Conservation (phyloP, 2,329 filamentous ascomycete genomes). For the Cladosporium austrohemisphaericum region DNA sequence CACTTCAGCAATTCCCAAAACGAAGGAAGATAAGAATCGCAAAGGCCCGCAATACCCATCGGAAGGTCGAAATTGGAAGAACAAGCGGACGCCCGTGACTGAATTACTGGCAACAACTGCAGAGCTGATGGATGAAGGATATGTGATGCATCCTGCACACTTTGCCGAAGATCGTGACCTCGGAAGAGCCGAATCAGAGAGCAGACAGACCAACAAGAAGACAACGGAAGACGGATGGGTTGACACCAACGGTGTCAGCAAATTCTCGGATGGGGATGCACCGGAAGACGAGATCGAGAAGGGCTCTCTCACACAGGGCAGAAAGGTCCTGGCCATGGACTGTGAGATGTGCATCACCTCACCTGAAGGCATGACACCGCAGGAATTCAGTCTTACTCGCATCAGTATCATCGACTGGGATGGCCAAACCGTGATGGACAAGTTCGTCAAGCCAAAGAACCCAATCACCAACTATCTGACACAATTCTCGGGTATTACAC, state of each 20-base stretch:
- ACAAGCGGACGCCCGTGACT: slow-evolving; percentile 76
- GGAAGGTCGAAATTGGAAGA: slow-evolving; percentile 64
- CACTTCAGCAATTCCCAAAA: slow-evolving; percentile 65
- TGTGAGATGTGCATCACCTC: slow-evolving; percentile 97
- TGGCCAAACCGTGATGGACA: slow-evolving; percentile 75
- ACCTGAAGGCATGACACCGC: slow-evolving; percentile 43
- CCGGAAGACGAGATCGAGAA: slow-evolving; percentile 69
- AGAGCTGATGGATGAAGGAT: slow-evolving; percentile 79
- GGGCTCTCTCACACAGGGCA: slow-evolving; percentile 79
- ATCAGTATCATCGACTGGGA: slow-evolving; percentile 87
- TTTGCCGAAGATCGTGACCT: slow-evolving; percentile 57
- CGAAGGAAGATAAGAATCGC: slow-evolving; percentile 61
- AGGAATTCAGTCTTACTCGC: slow-evolving; percentile 77
- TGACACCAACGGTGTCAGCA: slow-evolving; percentile 63
- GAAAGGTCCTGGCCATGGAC: slow-evolving; percentile 76
- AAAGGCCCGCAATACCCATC: slow-evolving; percentile 59
- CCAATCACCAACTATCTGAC: slow-evolving; percentile 94
- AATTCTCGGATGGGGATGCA: slow-evolving; percentile 62
- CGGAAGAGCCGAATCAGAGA: slow-evolving; percentile 52
- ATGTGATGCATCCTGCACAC: slow-evolving; percentile 74
- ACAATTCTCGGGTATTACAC: slow-evolving; percentile 79
- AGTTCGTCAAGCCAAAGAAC: slow-evolving; percentile 83
- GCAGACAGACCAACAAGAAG: slow-evolving; percentile 44
- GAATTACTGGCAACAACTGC: slow-evolving; percentile 68
- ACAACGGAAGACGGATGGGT: slow-evolving; percentile 69